Evolutionary conservation across 2,329 filamentous ascomycete genomes (phyloP), one percentile per base, ranked within the genome.

Genomic region (Tolypocladium ovalisporum): DNA sequence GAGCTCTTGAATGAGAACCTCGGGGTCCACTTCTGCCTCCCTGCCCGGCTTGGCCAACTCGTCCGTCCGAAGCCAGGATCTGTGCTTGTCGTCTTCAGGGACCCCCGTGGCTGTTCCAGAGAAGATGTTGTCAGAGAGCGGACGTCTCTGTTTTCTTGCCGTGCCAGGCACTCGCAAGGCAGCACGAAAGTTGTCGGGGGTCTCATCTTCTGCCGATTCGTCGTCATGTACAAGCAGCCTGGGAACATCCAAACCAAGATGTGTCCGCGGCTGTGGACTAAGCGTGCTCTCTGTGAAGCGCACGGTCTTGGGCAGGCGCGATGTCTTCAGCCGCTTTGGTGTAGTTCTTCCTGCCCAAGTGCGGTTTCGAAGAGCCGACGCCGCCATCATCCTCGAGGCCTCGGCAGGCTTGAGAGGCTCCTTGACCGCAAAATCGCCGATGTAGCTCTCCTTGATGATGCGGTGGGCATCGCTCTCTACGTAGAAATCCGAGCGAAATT

Each of bases 341-440:
- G 62, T 61, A 15, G 35, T 32, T 54, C 47, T 53, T 39, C 60
- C 1, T 58, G 59, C 13, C 35, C 61, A 65, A 22, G 60, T 62
- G 55, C 65, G 65, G 49, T 63, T 64, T 39, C 62, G 66, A n/a
- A 71, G 62, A 37, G 70, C 70, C 2, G 68, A 67, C 34, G 54
- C 60, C 34, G 52, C 60, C 37, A n/a, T 19, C n/a, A 68, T 54
- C 51, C 60, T 61, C 22, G 56, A 58, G 35, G 59, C 53, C n/a
- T 68, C 62, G 32, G 52, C 57, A 49, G 55, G 22, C 51, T 62
- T 54, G 17, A 63, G 59, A 15, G 63, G 63, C 35, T 52, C 44
- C 51, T 66, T 64, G 27, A 61, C 58, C 39, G 57, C 54, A 44
- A 68, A 64, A 13, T 65, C 58, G 24, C 57, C 59, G 34, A 65